Evolutionary conservation across 2,329 filamentous ascomycete species (phyloP).

Genomic region (Nigrograna mackinnonii): DNA sequence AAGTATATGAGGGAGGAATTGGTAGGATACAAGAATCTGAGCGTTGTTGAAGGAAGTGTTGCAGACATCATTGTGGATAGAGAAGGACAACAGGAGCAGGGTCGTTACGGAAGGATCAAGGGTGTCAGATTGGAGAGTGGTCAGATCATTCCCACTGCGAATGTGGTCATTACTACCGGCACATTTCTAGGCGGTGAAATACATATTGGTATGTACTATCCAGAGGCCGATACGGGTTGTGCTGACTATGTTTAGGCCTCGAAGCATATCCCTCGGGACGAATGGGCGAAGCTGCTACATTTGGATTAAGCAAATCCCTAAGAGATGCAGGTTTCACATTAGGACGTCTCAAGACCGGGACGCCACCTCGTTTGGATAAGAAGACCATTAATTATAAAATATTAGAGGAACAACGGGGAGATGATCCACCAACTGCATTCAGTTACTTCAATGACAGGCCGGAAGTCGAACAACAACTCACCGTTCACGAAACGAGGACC

Average conservation of each 20-base stretch:
- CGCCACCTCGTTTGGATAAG: constrained; percentile 82
- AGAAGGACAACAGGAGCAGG: constrained; percentile 50
- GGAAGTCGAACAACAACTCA: constrained; percentile 77
- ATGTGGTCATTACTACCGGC: constrained; percentile 92
- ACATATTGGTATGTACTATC: constrained; percentile 67
- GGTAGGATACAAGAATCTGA: constrained; percentile 74
- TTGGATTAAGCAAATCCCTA: constrained; percentile 88
- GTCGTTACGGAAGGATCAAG: constrained; percentile 71
- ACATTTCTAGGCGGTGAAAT: constrained; percentile 97
- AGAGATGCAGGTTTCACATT: constrained; percentile 85
- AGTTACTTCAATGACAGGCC: constrained; percentile 85
- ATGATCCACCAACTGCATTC: constrained; percentile 86
- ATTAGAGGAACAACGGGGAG: constrained; percentile 76
- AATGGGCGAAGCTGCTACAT: constrained; percentile 92
- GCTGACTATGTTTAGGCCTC: constrained; percentile 53
- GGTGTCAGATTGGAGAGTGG: constrained; percentile 88
- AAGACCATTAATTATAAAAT: constrained; percentile 78
- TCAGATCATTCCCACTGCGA: constrained; percentile 75
- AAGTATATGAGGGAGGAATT: constrained; percentile 90
- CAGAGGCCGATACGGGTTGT: background rate
- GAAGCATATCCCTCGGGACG: constrained; percentile 83
- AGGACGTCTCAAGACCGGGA: constrained; percentile 92
- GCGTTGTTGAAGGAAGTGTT: constrained; percentile 82
- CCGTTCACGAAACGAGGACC: constrained; percentile 87
- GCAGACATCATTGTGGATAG: constrained; percentile 83